Evolutionary conservation across 208 protist species (phyloP).

Genomic region (Naegleria lovaniensis): DNA sequence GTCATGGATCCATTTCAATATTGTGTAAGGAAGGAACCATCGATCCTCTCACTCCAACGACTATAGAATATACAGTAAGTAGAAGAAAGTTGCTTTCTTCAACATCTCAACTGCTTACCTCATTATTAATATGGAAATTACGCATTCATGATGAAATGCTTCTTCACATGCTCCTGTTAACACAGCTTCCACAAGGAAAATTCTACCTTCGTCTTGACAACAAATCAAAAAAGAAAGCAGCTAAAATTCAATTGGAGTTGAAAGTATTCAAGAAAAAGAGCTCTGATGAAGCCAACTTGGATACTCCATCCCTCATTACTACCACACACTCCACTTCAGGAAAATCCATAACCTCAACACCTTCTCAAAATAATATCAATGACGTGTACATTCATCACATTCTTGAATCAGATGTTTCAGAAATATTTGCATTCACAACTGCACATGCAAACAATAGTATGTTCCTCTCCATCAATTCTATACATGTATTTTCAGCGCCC

Average conservation of each 20-base stretch:
- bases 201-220: not conserved
- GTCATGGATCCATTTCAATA: not conserved
- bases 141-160: too few species aligned
- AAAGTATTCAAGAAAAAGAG: not conserved
- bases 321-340: not conserved
- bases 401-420: too few species aligned
- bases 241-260: not conserved
- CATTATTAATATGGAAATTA: too few species aligned
- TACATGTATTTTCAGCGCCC: not conserved
- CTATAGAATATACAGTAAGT: not conserved
- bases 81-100: too few species aligned
- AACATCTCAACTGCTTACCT: too few species aligned
- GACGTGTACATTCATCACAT: too few species aligned
- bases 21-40: not conserved
- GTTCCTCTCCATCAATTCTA: not conserved
- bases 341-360: not conserved
- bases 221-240: not conserved
- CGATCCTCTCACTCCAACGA: not conserved
- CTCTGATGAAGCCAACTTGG: too few species aligned
- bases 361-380: too few species aligned
- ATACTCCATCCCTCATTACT: too few species aligned
- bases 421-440: not conserved
- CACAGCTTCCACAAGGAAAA: not conserved
- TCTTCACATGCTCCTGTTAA: too few species aligned
- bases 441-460: not conserved